phyloP scores from a whole-genome alignment of 768 basidiomycete species.

The Amanita fuliginea region DNA sequence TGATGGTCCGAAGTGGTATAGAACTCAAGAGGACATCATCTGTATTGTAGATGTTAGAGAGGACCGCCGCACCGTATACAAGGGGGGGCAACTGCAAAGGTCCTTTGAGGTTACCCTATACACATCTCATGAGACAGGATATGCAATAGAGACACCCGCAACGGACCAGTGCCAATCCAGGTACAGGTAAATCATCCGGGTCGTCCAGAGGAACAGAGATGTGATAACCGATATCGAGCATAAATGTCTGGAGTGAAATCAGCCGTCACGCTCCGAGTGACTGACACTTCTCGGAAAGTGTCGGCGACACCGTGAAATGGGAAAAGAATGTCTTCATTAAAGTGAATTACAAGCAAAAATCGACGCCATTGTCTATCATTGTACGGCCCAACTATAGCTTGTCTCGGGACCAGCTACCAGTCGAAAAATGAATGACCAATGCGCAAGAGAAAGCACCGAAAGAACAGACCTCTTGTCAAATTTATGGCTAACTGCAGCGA shows the following conservation, averaged over 20 bases:
- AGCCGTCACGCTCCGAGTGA: neutral
- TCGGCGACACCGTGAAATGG: neutral
- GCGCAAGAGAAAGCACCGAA: conserved; percentile 3
- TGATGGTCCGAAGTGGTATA: conserved; percentile 51
- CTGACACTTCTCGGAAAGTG: neutral
- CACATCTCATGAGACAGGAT: neutral
- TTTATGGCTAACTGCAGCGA: conserved; percentile 58
- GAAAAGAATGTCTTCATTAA: neutral
- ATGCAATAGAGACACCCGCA: neutral
- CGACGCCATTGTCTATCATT: neutral
- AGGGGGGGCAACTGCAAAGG: conserved; percentile 32
- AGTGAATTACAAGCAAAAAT: neutral
- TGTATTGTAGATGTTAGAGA: conserved; percentile 57
- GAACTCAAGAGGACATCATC: conserved; percentile 45
- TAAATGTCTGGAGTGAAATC: neutral
- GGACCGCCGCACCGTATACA: conserved; percentile 63
- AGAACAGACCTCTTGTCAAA: conserved; percentile 61
- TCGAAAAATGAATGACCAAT: neutral
- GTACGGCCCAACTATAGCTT: conserved; percentile 37
- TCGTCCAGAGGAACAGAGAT: conserved; percentile 16
- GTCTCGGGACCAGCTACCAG: conserved; percentile 63
- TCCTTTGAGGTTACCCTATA: conserved; percentile 22
- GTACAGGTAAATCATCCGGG: conserved; percentile 23
- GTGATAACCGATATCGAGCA: conserved; percentile 1
- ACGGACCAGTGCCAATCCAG: conserved; percentile 30